A percentile compares a stretch with the other conserved stretches of the same genome.
Conservation (phyloP, 2,329 filamentous ascomycete species). For the Ceratocystis alfenasii region DNA sequence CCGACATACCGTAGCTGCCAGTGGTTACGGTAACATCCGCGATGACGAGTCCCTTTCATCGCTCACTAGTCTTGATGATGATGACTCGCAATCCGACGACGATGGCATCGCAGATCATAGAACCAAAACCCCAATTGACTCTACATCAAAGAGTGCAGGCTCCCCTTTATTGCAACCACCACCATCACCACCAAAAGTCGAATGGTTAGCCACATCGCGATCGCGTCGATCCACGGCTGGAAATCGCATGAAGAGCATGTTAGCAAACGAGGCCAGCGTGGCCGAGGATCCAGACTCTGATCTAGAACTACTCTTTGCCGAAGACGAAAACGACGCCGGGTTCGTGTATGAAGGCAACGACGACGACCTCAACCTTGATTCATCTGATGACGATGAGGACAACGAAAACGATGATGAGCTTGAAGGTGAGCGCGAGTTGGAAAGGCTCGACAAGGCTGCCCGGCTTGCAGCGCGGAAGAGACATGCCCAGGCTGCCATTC, state of each 20-base stretch:
- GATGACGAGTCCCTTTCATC: conserved; percentile 19
- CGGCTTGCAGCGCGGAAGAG: conserved; percentile 60
- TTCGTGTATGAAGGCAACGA: conserved; percentile 49
- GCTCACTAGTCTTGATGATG: conserved; percentile 19
- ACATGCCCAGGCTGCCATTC: conserved; percentile 55
- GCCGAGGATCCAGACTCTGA: conserved; percentile 47
- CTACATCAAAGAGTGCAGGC: too few relatives aligned
- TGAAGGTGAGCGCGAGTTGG: conserved; percentile 77
- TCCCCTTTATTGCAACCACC: background rate
- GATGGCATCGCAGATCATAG: too few relatives aligned
- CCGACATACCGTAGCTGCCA: too few relatives aligned
- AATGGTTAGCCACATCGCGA: conserved; percentile 63
- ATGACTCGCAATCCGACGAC: background rate
- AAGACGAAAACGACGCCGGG: conserved; percentile 56
- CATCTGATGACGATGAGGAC: conserved; percentile 72
- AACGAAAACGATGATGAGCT: conserved; percentile 53
- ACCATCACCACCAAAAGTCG: conserved; percentile 32
- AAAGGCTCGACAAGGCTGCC: conserved; percentile 61
- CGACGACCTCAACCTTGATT: conserved; percentile 74
- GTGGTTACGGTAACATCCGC: conserved; percentile 7
- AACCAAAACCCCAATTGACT: too few relatives aligned
- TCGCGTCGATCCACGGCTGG: conserved; percentile 70
- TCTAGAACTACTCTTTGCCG: conserved; percentile 63
- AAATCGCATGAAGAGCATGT: conserved; percentile 67
- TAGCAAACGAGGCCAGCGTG: conserved; percentile 49